phyloP scores from a whole-genome alignment of 176 grass and related monocot species.

The Avena sativa region DNA sequence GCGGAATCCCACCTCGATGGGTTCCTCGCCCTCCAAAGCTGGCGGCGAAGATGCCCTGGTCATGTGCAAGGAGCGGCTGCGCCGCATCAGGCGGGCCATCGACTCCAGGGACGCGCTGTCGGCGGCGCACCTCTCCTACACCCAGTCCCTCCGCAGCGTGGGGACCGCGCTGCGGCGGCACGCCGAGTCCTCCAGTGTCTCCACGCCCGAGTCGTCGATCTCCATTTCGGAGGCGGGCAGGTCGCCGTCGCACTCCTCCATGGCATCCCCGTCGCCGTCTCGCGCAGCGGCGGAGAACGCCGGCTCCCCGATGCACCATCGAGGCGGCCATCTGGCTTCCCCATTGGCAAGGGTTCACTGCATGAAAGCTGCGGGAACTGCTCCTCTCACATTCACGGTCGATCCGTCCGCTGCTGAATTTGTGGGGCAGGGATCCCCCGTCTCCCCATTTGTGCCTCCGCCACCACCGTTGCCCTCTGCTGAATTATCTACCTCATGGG shows the following conservation, averaged over 20 bases:
- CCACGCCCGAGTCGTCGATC: slow-evolving; percentile 67
- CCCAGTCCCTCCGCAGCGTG: slow-evolving; percentile 65
- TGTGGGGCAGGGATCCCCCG: slow-evolving; percentile 56
- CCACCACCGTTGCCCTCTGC: slow-evolving; percentile 52
- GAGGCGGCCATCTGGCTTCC: slow-evolving; percentile 52
- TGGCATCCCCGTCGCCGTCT: slow-evolving; percentile 82
- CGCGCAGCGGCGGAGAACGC: slow-evolving; percentile 46
- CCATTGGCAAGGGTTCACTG: slow-evolving; percentile 52
- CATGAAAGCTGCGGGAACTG: slow-evolving; percentile 54
- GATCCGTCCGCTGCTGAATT: slow-evolving; percentile 65
- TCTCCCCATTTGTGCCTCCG: slow-evolving; percentile 54
- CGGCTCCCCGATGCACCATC: slow-evolving; percentile 37
- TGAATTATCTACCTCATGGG: slow-evolving; percentile 45
- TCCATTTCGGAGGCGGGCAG: slow-evolving; percentile 89
- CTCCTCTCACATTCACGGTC: slow-evolving; percentile 63
- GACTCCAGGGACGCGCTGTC: slow-evolving; percentile 80
- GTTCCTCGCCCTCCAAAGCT: slow-evolving; percentile 81
- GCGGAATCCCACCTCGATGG: slow-evolving; percentile 51
- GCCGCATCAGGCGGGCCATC: slow-evolving; percentile 68
- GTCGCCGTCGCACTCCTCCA: slow-evolving; percentile 87
- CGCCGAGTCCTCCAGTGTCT: slow-evolving; percentile 68
- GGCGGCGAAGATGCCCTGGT: slow-evolving; percentile 70
- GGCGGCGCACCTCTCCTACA: slow-evolving; percentile 82
- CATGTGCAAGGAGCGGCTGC: slow-evolving; percentile 89
- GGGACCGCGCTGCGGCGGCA: slow-evolving; percentile 70